A percentile compares a stretch with the other conserved stretches of the same genome.
Evolutionary conservation across 108 stramenopile genomes (phyloP).

Genomic region (Skeletonema marinoi): DNA sequence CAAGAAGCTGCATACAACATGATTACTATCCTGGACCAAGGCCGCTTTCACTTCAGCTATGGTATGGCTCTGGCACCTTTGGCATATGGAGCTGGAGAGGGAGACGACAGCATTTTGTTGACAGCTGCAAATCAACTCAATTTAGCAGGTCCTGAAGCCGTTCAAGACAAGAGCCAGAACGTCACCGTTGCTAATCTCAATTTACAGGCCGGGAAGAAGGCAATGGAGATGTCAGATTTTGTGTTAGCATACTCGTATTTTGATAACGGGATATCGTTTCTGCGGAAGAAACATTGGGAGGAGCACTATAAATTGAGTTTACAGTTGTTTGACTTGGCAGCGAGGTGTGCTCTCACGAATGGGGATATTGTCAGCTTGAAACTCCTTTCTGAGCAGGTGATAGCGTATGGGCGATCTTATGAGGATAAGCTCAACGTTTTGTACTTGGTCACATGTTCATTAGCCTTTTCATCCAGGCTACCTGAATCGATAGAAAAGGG

Average conservation of each 20-base stretch:
- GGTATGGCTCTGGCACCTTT: slow-evolving; percentile 8
- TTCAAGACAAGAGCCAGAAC: background rate
- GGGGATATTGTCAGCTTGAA: slow-evolving; percentile 6
- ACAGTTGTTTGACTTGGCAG: no score
- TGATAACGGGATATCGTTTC: slow-evolving; percentile 18
- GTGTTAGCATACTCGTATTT: no score
- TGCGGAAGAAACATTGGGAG: slow-evolving; percentile 27
- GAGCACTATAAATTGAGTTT: slow-evolving; percentile 5
- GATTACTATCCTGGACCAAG: background rate
- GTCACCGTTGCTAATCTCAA: slow-evolving; percentile 6
- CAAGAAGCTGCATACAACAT: background rate
- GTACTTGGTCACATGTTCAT: background rate
- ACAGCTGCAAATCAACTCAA: slow-evolving; percentile 25
- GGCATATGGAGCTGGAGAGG: background rate
- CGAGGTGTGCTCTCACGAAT: slow-evolving; percentile 4
- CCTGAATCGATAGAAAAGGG: slow-evolving; percentile 4
- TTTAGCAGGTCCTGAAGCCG: slow-evolving; percentile 14
- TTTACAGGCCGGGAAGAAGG: slow-evolving; percentile 35
- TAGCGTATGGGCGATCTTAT: background rate
- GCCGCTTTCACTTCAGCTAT: background rate
- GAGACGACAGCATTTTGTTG: slow-evolving; percentile 16
- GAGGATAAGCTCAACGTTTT: slow-evolving; percentile 5
- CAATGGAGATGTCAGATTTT: slow-evolving; percentile 29
- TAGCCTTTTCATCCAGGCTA: background rate
- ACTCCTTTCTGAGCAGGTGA: background rate